Conservation (phyloP, 495 filamentous ascomycete genomes). For the Parmelia sp. region DNA sequence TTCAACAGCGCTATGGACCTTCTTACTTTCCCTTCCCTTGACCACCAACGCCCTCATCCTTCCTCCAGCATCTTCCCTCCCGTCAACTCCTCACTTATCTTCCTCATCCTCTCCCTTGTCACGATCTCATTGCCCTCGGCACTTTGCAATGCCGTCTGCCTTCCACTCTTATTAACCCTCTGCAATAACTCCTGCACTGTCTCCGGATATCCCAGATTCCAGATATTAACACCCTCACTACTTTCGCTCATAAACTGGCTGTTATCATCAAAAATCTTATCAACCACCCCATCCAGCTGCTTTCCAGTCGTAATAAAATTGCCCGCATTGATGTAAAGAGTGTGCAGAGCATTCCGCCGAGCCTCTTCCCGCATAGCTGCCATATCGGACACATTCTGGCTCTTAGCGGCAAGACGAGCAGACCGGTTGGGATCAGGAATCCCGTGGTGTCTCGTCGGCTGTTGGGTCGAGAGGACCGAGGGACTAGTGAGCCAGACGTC, state of each 20-base stretch:
- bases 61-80: conserved; percentile 56
- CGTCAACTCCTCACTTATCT: conserved; percentile 60
- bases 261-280: conserved; percentile 51
- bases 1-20: background rate
- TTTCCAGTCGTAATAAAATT: conserved; percentile 58
- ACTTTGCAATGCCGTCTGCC: conserved; percentile 34
- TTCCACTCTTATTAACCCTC: conserved; percentile 23
- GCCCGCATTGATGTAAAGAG: conserved; percentile 58
- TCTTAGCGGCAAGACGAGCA: conserved; percentile 40
- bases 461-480: conserved; percentile 41
- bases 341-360: conserved; percentile 47
- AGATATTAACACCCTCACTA: conserved; percentile 46
- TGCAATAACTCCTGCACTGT: conserved; percentile 45
- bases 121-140: conserved; percentile 33
- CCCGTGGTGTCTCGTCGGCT: conserved; percentile 31
- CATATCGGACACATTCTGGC: conserved; percentile 34
- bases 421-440: conserved; percentile 46
- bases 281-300: conserved; percentile 56
- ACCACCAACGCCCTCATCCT: background rate
- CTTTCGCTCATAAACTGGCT: conserved; percentile 43
- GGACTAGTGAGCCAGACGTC: conserved; percentile 57
- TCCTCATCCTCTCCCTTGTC: conserved; percentile 52
- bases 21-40: background rate
- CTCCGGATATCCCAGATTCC: conserved; percentile 51
- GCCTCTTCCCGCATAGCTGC: conserved; percentile 36